Conservation (phyloP, 129 eudicot species). For the Calendula officinalis region DNA sequence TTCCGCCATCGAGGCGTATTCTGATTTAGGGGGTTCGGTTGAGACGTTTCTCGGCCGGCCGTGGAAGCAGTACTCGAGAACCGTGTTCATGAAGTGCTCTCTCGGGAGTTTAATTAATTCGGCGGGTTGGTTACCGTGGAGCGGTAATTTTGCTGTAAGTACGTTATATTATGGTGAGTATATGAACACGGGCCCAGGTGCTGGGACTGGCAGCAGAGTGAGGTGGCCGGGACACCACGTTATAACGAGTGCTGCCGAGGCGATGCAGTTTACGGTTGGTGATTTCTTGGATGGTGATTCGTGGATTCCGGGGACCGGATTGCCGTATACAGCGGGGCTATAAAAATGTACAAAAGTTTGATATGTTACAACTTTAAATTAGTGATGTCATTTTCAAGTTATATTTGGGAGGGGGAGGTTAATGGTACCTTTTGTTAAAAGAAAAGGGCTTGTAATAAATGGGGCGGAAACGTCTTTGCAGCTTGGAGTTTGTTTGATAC, state of each 20-base stretch:
- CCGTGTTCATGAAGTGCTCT: constrained; percentile 45
- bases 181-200: constrained; percentile 64
- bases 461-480: constrained; percentile 20
- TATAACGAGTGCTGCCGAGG: constrained; percentile 42
- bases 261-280: constrained; percentile 56
- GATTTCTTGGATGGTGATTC: constrained; percentile 60
- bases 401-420: constrained; percentile 10
- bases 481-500: constrained; percentile 28
- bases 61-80: constrained; percentile 59
- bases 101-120: constrained; percentile 44
- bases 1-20: constrained; percentile 34
- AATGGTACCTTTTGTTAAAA: constrained; percentile 16
- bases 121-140: constrained; percentile 65
- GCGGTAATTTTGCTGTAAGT: constrained; percentile 47
- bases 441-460: constrained; percentile 30
- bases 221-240: constrained; percentile 68
- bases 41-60: constrained; percentile 59
- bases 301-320: constrained; percentile 61
- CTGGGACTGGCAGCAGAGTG: constrained; percentile 51
- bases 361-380: constrained; percentile 17
- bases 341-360: constrained; percentile 32
- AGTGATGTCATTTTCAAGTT: constrained; percentile 26
- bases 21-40: constrained; percentile 38
- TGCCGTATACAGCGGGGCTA: constrained; percentile 53
- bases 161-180: constrained; percentile 69